These are phyloP conservation scores for Takashimella tepidaria DNA, from an alignment of 1,284 basidiomycete species.

Conservation along the genomic window DNA sequence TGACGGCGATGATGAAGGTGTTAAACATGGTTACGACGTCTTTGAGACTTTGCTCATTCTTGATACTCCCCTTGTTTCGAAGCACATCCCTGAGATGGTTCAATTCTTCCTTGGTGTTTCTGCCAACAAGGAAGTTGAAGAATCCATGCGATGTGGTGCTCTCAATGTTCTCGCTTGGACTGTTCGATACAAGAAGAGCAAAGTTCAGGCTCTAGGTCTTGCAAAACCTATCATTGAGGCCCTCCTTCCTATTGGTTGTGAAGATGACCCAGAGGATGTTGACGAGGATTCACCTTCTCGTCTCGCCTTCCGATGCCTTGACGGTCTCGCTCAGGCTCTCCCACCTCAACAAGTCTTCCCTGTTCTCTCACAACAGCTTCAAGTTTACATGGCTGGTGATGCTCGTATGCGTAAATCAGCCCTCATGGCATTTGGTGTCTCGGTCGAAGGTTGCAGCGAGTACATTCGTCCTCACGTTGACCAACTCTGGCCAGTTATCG, in stretches of 20 bases:
- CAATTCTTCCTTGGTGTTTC: conserved; percentile 85
- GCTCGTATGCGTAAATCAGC: conserved; percentile 80
- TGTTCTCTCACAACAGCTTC: conserved; percentile 73
- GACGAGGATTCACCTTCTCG: conserved; percentile 79
- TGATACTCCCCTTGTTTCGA: conserved; percentile 86
- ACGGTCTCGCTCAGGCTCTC: conserved; percentile 85
- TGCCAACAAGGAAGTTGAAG: conserved; percentile 70
- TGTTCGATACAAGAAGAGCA: conserved; percentile 95
- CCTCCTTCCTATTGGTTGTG: conserved; percentile 89
- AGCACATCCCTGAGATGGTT: conserved; percentile 81
- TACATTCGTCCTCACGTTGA: conserved; percentile 92
- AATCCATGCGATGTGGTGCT: conserved; percentile 80
- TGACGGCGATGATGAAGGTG: conserved; percentile 70
- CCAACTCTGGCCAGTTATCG: conserved; percentile 92
- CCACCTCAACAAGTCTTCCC: conserved; percentile 98
- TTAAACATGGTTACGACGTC: conserved; percentile 89
- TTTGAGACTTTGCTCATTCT: conserved; percentile 93
- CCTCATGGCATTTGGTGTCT: conserved; percentile 91
- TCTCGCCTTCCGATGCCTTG: conserved; percentile 92
- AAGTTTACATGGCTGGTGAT: conserved; percentile 74
- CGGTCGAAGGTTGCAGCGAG: conserved; percentile 96
- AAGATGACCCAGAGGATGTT: conserved; percentile 78
- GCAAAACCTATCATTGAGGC: conserved; percentile 83
- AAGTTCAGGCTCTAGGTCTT: conserved; percentile 81
- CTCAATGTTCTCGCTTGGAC: conserved; percentile 96